These are phyloP conservation scores for Paracoccidioides brasiliensis DNA, from an alignment of 2,329 filamentous ascomycete species.

Conservation along the genomic window DNA sequence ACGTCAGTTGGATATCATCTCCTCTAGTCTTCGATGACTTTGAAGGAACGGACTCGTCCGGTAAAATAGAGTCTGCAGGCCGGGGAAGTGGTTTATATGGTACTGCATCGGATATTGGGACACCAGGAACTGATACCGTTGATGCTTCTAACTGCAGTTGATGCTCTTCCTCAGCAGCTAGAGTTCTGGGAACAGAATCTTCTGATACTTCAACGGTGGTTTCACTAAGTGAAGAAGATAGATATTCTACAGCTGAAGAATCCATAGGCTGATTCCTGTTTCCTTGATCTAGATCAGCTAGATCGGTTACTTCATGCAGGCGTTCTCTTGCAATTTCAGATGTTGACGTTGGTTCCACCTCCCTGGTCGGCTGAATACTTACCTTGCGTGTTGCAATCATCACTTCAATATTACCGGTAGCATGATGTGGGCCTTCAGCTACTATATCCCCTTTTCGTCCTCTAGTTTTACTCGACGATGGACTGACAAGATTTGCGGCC, in stretches of 20 bases:
- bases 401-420: not conserved
- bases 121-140: slow-evolving; percentile 4
- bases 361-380: not conserved
- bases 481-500: not conserved
- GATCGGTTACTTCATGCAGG: not conserved
- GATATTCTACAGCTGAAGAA: too few species aligned
- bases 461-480: not conserved
- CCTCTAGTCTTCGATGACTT: slow-evolving; percentile 6
- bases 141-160: not conserved
- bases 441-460: not conserved
- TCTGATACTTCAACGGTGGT: not conserved
- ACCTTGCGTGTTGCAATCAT: not conserved
- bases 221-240: not conserved
- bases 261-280: not conserved
- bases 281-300: not conserved
- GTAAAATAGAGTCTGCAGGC: not conserved
- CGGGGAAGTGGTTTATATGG: not conserved
- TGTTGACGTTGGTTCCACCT: not conserved
- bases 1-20: slow-evolving; percentile 3
- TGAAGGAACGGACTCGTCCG: not conserved
- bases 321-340: not conserved
- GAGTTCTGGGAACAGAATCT: not conserved
- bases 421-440: not conserved
- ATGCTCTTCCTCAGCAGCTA: not conserved
- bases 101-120: not conserved